Evolutionary conservation across 306 rosid genomes (phyloP), one percentile per base, ranked within the genome.

Genomic region (Castanopsis chinensis): DNA sequence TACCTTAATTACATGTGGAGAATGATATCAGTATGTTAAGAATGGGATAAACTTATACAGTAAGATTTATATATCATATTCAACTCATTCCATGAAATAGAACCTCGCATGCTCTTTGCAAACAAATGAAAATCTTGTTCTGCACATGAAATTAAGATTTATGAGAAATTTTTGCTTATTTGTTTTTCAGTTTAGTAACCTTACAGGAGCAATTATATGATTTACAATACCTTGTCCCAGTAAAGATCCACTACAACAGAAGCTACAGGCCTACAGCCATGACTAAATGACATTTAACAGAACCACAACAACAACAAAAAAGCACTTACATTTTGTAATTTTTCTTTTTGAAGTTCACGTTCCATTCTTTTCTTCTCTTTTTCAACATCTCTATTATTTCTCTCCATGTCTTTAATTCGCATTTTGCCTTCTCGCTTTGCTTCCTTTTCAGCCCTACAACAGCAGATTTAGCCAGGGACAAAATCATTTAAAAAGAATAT

Each of bases 351-450:
- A 72, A 76, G 79, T 79, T 89, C 92, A 69, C 76, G 75, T 20
- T 85, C 86, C 77, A 75, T 58, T 81, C 73, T 86, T 85, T 79
- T 89, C 63, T 87, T 91, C 90, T 78, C 94, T 69, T 85, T 95
- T 76, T 90, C 96, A 79, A 85, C 87, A 63, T 83, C 93, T 72
- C 87, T 87, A 82, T 89, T 86, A 78, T 83, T 87, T 87, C 72
- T 86, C 84, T 91, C 93, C 87, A 89, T 63, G 84, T 93, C 96
- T 61, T 90, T 91, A 82, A 89, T 73, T 23, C 85, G 79, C 86
- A 91, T 61, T 83, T 90, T 93, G 68, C 90, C 91, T 85, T 89
- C 90, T 80, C 77, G 84, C 81, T 79, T 88, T 80, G 92, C 87
- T 68, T 91, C 90, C 82, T 87, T 93, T 79, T 80, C 90, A 80